A percentile compares a stretch with the other conserved stretches of the same genome.
Evolutionary conservation across 2,329 filamentous ascomycete species (phyloP).

Genomic region (Didymella segeticola): DNA sequence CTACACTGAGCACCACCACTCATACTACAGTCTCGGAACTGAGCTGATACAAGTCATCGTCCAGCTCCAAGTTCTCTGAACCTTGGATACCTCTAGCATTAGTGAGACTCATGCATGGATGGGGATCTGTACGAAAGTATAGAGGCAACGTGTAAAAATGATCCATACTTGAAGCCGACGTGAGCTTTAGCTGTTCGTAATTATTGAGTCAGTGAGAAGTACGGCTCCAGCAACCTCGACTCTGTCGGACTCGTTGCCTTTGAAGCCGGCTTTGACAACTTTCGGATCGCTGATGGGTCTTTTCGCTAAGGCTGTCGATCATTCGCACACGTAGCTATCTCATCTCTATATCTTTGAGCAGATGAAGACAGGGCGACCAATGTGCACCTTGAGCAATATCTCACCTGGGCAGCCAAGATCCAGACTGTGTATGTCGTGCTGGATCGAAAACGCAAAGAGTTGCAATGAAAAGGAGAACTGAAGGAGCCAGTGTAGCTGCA

Average conservation of each 20-base stretch:
- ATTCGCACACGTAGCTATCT: constrained; percentile 41
- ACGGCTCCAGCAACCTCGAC: constrained; percentile 32
- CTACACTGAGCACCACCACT: constrained; percentile 57
- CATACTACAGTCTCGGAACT: constrained; percentile 57
- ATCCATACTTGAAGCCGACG: constrained; percentile 39
- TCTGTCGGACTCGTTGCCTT: constrained; percentile 50
- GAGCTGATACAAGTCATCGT: constrained; percentile 40
- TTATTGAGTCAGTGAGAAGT: constrained; percentile 24
- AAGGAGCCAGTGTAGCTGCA: constrained; percentile 46
- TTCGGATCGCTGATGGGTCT: constrained; percentile 43
- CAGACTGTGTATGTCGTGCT: constrained; percentile 58
- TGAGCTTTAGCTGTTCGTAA: constrained; percentile 43
- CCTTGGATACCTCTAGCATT: too few relatives aligned
- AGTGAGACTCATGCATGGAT: too few relatives aligned
- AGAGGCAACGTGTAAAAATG: too few relatives aligned
- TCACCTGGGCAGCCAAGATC: constrained; percentile 59
- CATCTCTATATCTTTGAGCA: constrained; percentile 42
- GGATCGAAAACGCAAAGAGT: too few relatives aligned
- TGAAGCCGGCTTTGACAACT: constrained; percentile 52
- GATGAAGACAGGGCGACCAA: constrained; percentile 41
- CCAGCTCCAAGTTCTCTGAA: too few relatives aligned
- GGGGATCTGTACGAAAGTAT: too few relatives aligned
- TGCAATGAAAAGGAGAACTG: too few relatives aligned
- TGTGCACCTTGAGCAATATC: constrained; percentile 53
- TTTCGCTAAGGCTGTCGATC: constrained; percentile 30